Evolutionary conservation across 2,329 filamentous ascomycete genomes (phyloP).

Genomic region (Neurospora crassa): DNA sequence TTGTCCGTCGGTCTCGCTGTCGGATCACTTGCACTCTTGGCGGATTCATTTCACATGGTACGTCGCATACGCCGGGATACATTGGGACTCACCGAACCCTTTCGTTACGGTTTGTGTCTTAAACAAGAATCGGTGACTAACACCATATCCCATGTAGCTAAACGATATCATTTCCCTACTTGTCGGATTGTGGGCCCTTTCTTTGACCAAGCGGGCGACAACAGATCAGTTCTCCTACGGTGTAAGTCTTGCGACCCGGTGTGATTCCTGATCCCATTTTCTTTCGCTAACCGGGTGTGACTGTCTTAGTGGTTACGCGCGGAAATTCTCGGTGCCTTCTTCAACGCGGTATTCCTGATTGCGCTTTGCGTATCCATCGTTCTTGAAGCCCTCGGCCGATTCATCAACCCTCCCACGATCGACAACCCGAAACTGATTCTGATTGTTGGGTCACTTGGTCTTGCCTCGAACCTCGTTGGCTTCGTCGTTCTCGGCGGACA

Average conservation of each 20-base stretch:
- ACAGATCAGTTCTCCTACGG: constrained; percentile 95
- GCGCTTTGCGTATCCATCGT: constrained; percentile 94
- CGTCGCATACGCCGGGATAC: constrained; percentile 15
- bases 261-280: neutral
- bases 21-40: constrained; percentile 84
- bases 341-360: constrained; percentile 96
- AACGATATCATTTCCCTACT: constrained; percentile 95
- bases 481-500: constrained; percentile 90
- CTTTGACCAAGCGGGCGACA: constrained; percentile 71
- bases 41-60: constrained; percentile 98
- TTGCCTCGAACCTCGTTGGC: constrained; percentile 81
- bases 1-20: constrained; percentile 77
- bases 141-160: constrained; percentile 42
- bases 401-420: constrained; percentile 85
- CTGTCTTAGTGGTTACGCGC: constrained; percentile 76
- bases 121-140: neutral
- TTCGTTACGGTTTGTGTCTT: neutral
- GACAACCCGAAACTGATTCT: constrained; percentile 77
- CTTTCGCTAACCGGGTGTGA: constrained; percentile 16
- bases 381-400: constrained; percentile 84
- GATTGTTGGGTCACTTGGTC: constrained; percentile 76
- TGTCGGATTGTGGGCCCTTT: constrained; percentile 92
- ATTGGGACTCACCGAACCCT: neutral
- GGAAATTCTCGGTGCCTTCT: constrained; percentile 89
- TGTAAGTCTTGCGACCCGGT: constrained; percentile 39